These are phyloP conservation scores for Diaporthe sp. DNA, from an alignment of 2,329 filamentous ascomycete species.

Conservation along the genomic window DNA sequence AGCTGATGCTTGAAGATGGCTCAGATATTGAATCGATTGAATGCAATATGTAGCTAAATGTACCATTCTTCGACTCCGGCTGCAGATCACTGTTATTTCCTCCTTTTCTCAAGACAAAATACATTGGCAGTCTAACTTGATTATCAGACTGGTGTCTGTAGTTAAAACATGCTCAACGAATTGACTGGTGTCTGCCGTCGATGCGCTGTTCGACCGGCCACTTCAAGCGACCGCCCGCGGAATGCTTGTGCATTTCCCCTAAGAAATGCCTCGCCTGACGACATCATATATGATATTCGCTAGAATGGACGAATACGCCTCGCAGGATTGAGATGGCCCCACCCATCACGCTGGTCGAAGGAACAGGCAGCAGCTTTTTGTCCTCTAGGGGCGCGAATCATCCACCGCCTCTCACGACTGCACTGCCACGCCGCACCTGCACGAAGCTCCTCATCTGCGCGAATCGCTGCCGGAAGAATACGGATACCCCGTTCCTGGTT, in stretches of 20 bases:
- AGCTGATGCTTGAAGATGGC: background rate
- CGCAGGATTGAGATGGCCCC: background rate
- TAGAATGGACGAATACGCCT: background rate
- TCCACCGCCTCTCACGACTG: background rate
- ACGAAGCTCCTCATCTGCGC: background rate
- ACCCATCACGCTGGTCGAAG: background rate
- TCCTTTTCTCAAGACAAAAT: background rate
- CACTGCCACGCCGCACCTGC: constrained; percentile 7
- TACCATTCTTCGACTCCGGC: background rate
- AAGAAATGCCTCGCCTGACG: background rate
- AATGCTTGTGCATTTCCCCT: background rate
- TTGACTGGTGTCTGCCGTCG: background rate
- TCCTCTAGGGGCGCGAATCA: background rate
- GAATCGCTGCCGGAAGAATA: background rate
- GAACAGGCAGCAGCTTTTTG: constrained; percentile 1
- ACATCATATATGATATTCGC: background rate
- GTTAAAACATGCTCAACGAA: background rate
- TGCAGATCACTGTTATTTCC: background rate
- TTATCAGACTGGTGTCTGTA: background rate
- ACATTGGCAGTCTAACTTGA: background rate
- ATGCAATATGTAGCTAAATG: background rate
- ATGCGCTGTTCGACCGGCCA: background rate
- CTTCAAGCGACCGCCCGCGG: background rate
- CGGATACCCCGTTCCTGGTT: background rate
- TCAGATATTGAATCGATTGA: background rate